Base-by-base conservation (phyloP, 2,329 filamentous ascomycete species). In the Pseudopithomyces maydicus region DNA sequence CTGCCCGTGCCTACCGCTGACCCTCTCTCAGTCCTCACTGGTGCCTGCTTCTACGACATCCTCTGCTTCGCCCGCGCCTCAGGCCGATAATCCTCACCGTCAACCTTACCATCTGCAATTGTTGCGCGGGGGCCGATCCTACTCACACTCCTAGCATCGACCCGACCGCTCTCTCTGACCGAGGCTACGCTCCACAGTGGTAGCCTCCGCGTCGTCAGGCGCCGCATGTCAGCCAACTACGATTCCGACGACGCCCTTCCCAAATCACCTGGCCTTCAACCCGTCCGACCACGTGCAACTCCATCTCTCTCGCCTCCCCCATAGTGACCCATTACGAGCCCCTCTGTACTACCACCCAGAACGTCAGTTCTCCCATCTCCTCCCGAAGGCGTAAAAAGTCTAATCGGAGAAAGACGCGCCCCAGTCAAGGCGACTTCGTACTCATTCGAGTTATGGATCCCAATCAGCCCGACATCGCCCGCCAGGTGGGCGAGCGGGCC, bases 371-470 rank as follows among this genome's bases (percentile, higher is more conserved):
- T 77, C 66, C 70, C 15, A n/a, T 14, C 74, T 69, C 75, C 78
- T 69, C 75, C 65, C 72, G 75, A 73, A 80, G 79, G 71, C 81
- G 80, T 69, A 72, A 72, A 56, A 67, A 62, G 57, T 77, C 80
- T 80, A 82, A 82, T 80, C 65, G 63, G 62, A 79, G 72, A 67
- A 86, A 85, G 83, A 77, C 82, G 59, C 80, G 76, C 63, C 79
- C 84, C 41, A 85, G 79, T 66, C 84, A 84, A 70, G 85, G 84
- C 66, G 87, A 90, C 82, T 85, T 81, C 65, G 86, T 91, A 62
- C 81, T 94, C 74, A 82, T 94, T 61, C 77, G 79, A 55, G 80
- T 82, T 73, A 82, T 93, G 79, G 85, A 80, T 65, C 85, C 87
- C 68, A 86, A 86, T 69, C 80, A 81, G 63, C 86, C 84, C 49